These are phyloP conservation scores for Lactarius deliciosus DNA, from an alignment of 768 basidiomycete genomes.

Conservation along the genomic window DNA sequence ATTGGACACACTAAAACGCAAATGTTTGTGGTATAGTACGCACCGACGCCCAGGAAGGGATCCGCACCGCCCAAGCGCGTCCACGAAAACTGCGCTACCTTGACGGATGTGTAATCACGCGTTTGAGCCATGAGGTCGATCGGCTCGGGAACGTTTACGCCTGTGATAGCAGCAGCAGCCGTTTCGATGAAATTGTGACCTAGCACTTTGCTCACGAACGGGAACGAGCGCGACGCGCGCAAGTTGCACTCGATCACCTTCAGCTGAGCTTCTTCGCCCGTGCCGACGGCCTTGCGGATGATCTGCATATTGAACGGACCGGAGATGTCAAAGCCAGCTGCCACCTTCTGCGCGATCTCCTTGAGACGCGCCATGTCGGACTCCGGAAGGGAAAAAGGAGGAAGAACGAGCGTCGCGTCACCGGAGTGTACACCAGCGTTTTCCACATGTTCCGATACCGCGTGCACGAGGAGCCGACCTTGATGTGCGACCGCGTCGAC, in stretches of 20 bases:
- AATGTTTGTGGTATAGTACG: conserved; percentile 35
- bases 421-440: conserved; percentile 99
- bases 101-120: conserved; percentile 91
- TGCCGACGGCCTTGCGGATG: conserved; percentile 72
- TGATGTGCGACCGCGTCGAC: conserved; percentile 95
- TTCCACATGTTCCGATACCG: conserved; percentile 97
- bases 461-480: conserved; percentile 90
- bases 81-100: conserved; percentile 99
- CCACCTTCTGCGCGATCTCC: conserved; percentile 93
- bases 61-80: conserved; percentile 94
- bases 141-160: conserved; percentile 84
- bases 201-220: conserved; percentile 97
- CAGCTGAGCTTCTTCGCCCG: conserved; percentile 61
- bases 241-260: conserved; percentile 99
- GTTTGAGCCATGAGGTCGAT: conserved; percentile 88
- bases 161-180: conserved; percentile 85
- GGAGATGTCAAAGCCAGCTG: conserved; percentile 91
- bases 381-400: conserved; percentile 79
- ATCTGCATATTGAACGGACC: conserved; percentile 99
- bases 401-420: conserved; percentile 95
- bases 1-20: not conserved
- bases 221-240: conserved; percentile 97
- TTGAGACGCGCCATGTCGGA: conserved; percentile 86
- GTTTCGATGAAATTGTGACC: conserved; percentile 97
- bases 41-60: conserved; percentile 93